Conservation (phyloP, 495 filamentous ascomycete genomes). For the Bombardia bombarda region DNA sequence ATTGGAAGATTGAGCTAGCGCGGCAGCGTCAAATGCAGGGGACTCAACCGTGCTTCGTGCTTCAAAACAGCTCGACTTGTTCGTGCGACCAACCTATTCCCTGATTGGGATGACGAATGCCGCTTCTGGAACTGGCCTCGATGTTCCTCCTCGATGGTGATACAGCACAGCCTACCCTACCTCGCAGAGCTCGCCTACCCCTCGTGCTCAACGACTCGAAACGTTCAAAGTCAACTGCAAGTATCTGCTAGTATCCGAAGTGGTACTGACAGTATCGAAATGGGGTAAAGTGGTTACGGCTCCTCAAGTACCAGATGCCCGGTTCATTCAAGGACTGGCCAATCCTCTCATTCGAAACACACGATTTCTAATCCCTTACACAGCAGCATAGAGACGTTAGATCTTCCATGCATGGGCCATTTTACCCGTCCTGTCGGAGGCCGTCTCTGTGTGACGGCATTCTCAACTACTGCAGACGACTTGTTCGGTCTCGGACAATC, state of each 20-base stretch:
- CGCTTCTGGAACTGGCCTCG: conserved; percentile 2
- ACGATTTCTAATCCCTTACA: conserved; percentile 4
- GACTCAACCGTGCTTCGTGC: background rate
- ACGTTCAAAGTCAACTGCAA: background rate
- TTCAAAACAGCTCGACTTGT: background rate
- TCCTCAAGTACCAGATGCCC: conserved; percentile 3
- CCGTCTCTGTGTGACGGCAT: no score
- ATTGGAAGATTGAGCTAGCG: background rate
- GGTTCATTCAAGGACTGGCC: background rate
- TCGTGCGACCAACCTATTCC: background rate
- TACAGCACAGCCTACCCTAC: no score
- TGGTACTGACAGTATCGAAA: background rate
- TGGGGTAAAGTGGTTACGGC: background rate
- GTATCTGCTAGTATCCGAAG: background rate
- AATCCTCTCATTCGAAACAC: background rate
- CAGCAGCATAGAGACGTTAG: no score
- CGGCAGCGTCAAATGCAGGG: conserved; percentile 2
- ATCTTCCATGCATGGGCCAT: background rate
- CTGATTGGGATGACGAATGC: background rate
- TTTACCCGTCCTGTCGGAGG: no score
- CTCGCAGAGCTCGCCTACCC: no score
- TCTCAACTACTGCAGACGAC: no score
- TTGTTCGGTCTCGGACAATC: no score
- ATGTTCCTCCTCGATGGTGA: conserved; percentile 1
- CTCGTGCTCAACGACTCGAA: background rate